Percentiles rank a stretch among this genome's conserved stretches.
Evolutionary conservation across 345 rosid species (phyloP).

Genomic region (Eucalyptus tenuipes): DNA sequence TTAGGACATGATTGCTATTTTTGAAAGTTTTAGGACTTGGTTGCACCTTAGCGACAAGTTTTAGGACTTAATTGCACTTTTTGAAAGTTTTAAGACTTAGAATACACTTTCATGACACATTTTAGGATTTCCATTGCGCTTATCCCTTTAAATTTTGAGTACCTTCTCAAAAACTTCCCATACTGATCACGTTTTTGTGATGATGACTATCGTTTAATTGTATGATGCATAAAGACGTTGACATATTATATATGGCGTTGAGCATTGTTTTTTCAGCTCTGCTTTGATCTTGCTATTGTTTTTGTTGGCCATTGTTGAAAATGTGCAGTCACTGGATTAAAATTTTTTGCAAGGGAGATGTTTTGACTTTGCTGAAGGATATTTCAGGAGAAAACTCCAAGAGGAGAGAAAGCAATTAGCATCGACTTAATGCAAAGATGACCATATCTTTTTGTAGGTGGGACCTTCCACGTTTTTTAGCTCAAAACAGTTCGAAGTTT

Average conservation of each 20-base stretch:
- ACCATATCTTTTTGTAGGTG: constrained; percentile 25
- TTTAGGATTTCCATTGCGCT: too few species aligned
- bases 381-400: neutral
- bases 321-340: neutral
- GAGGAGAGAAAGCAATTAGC: neutral
- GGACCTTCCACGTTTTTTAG: constrained; percentile 98
- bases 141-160: neutral
- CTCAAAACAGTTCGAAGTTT: constrained; percentile 88
- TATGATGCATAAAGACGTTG: neutral
- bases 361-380: neutral
- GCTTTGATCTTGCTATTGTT: neutral
- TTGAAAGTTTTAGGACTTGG: too few species aligned
- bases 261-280: neutral
- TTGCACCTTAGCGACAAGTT: too few species aligned
- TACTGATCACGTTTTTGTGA: neutral
- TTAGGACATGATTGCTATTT: too few species aligned
- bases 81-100: too few species aligned
- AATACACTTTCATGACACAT: too few species aligned
- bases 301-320: neutral
- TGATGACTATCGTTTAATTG: neutral
- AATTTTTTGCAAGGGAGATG: neutral
- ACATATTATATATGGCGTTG: neutral
- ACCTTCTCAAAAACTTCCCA: neutral
- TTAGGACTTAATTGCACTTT: too few species aligned
- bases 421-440: neutral